Evolutionary conservation across 1,284 basidiomycete genomes (phyloP).

Genomic region (Sutorius eximius): DNA sequence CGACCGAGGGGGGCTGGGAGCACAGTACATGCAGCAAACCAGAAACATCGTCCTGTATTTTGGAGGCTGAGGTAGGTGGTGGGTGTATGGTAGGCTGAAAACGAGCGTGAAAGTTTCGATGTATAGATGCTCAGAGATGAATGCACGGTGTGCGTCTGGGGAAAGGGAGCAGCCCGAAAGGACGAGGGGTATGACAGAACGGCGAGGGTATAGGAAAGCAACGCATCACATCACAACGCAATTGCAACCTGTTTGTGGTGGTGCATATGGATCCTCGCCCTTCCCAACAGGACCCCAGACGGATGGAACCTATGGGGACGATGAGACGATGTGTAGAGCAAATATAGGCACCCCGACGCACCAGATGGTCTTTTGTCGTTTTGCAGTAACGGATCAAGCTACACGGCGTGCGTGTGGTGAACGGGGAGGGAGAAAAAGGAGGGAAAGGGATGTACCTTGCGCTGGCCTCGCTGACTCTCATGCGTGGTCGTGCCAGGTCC

Average conservation of each 20-base stretch:
- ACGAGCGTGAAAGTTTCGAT: slow-evolving; percentile 27
- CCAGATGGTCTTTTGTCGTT: slow-evolving; percentile 71
- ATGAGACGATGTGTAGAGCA: not conserved
- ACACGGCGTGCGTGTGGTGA: slow-evolving; percentile 26
- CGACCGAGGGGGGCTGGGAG: slow-evolving; percentile 7
- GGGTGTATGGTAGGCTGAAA: slow-evolving; percentile 29
- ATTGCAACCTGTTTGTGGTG: slow-evolving; percentile 42
- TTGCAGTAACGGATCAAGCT: slow-evolving; percentile 79
- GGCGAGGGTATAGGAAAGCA: slow-evolving; percentile 31
- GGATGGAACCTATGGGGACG: slow-evolving; percentile 64
- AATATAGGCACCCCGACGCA: slow-evolving; percentile 35
- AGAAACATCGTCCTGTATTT: slow-evolving; percentile 32
- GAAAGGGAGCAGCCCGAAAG: not conserved
- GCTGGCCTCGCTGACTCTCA: slow-evolving; percentile 76
- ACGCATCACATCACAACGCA: slow-evolving; percentile 36
- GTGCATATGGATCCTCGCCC: slow-evolving; percentile 86
- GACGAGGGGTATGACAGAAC: slow-evolving; percentile 31
- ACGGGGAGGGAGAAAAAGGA: not conserved
- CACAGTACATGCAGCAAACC: slow-evolving; percentile 27
- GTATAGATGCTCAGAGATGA: slow-evolving; percentile 21
- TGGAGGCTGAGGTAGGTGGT: slow-evolving; percentile 19
- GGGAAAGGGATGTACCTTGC: slow-evolving; percentile 48
- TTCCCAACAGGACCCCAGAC: slow-evolving; percentile 94
- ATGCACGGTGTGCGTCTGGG: slow-evolving; percentile 17
- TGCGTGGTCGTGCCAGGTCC: slow-evolving; percentile 72